Conservation (phyloP, 345 rosid species). For the Syzygium jambos region DNA sequence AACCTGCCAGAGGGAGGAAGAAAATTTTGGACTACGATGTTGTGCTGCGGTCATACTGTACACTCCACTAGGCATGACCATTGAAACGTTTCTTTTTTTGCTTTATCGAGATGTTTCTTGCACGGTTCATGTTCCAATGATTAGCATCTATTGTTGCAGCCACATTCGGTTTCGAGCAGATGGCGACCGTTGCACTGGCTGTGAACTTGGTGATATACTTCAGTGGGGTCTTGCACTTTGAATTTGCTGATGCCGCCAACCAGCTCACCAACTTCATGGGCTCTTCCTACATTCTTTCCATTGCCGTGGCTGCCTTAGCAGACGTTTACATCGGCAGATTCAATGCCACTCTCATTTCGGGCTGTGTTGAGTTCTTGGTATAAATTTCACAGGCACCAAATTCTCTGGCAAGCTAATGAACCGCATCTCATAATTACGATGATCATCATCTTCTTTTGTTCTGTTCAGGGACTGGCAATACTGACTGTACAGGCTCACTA, state of each 20-base stretch:
- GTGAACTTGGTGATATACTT: constrained; percentile 48
- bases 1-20: background rate
- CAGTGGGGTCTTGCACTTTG: constrained; percentile 37
- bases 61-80: background rate
- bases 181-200: constrained; percentile 32
- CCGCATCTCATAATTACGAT: background rate
- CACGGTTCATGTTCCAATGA: background rate
- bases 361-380: constrained; percentile 42
- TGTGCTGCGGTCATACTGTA: background rate
- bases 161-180: constrained; percentile 25
- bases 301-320: constrained; percentile 33
- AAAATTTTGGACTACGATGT: background rate
- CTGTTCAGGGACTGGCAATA: constrained; percentile 29
- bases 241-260: constrained; percentile 48
- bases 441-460: background rate
- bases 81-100: background rate
- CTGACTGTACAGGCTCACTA: constrained; percentile 47
- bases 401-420: background rate
- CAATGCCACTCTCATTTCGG: constrained; percentile 31
- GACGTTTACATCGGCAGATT: constrained; percentile 43
- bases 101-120: background rate
- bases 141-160: constrained; percentile 15
- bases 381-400: background rate
- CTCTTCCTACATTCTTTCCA: constrained; percentile 28
- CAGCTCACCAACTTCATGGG: constrained; percentile 51